Conservation (phyloP, 1,284 basidiomycete genomes). For the Xerocomus nothofagi region DNA sequence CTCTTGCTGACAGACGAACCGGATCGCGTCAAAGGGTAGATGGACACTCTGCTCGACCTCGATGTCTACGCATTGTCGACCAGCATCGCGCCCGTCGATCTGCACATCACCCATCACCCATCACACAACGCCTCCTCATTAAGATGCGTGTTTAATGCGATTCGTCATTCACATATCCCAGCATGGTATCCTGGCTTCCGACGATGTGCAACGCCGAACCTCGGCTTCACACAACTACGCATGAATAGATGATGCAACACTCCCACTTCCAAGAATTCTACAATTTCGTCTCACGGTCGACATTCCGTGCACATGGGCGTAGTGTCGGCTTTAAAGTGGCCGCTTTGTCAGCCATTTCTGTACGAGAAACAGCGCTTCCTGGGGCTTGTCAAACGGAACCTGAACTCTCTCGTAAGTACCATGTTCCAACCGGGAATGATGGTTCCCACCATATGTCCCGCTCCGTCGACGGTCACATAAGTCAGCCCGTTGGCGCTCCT, state of each 20-base stretch:
- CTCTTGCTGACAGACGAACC: neutral
- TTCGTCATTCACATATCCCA: neutral
- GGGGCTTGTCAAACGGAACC: constrained; percentile 61
- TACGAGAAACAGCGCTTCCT: constrained; percentile 49
- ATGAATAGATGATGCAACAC: neutral
- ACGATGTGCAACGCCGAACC: neutral
- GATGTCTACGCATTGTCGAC: constrained; percentile 12
- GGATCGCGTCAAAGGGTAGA: constrained; percentile 1
- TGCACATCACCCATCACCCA: neutral
- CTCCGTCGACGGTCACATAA: constrained; percentile 56
- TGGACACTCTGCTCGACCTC: constrained; percentile 6
- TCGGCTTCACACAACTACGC: too few species aligned
- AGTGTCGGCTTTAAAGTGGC: constrained; percentile 21
- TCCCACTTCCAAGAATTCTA: neutral
- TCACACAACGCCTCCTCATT: neutral
- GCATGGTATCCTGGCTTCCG: neutral
- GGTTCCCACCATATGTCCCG: constrained; percentile 62
- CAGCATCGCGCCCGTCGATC: neutral
- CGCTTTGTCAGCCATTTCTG: constrained; percentile 48
- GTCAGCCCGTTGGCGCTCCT: constrained; percentile 58
- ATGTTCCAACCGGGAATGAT: neutral
- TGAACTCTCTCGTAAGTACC: constrained; percentile 21
- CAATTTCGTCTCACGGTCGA: neutral
- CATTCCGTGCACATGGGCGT: neutral
- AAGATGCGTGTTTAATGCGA: neutral